Evolutionary conservation across 805 yeast species (phyloP).

Genomic region (Myxozyma geophila): DNA sequence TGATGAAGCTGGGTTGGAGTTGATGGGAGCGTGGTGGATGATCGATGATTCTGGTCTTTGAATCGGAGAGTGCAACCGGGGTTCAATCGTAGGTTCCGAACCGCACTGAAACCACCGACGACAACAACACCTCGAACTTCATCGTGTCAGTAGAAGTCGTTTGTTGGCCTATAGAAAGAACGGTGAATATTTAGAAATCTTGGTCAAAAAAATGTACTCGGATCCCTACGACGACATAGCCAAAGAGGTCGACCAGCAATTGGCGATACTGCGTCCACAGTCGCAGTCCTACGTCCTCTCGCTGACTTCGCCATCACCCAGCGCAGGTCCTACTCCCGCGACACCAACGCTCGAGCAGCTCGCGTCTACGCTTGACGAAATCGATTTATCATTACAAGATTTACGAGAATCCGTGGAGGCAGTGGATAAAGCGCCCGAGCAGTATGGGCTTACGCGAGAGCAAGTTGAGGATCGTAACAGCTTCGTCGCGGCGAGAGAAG

Average conservation of each 20-base stretch:
- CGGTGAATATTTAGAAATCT: neutral
- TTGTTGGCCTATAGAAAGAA: neutral
- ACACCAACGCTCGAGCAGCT: constrained; percentile 30
- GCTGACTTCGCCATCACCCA: constrained; percentile 27
- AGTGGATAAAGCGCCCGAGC: constrained; percentile 30
- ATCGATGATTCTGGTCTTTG: constrained; percentile 4
- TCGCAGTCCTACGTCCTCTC: constrained; percentile 30
- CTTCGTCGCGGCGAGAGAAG: constrained; percentile 28
- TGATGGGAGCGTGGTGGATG: neutral
- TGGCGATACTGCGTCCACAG: constrained; percentile 28
- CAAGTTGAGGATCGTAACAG: constrained; percentile 29
- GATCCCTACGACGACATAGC: constrained; percentile 39
- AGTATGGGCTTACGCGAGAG: constrained; percentile 27
- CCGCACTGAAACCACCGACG: neutral
- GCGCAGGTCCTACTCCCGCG: constrained; percentile 34
- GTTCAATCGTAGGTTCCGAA: neutral
- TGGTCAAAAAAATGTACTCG: constrained; percentile 15
- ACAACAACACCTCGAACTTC: neutral
- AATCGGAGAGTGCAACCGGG: neutral
- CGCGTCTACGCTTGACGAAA: constrained; percentile 29
- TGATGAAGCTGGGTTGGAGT: neutral
- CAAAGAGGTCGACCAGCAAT: constrained; percentile 36
- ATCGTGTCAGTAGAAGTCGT: neutral
- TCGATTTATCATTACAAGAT: constrained; percentile 31
- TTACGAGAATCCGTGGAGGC: constrained; percentile 34